Evolutionary conservation across 2,329 filamentous ascomycete species (phyloP).

Genomic region (Cladosporium sp.): DNA sequence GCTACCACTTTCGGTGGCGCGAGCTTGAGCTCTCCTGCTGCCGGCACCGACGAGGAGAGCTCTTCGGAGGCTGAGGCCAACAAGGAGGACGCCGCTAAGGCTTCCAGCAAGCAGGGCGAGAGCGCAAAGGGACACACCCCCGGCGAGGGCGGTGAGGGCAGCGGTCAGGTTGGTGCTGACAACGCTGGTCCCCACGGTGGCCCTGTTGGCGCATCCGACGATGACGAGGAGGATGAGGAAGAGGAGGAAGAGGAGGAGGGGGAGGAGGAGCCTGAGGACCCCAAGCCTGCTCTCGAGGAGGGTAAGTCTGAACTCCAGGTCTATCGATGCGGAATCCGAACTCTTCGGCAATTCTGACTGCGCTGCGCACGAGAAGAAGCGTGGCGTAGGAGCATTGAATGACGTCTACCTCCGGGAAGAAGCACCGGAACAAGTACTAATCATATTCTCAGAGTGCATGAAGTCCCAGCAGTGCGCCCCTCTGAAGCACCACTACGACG

Average conservation of each 20-base stretch:
- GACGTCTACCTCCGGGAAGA: background rate
- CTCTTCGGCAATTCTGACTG: background rate
- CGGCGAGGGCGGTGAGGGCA: conserved; percentile 31
- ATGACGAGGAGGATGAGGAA: conserved; percentile 54
- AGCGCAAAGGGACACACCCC: conserved; percentile 30
- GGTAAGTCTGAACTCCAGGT: conserved; percentile 61
- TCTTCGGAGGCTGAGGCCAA: conserved; percentile 44
- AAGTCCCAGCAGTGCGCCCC: conserved; percentile 81
- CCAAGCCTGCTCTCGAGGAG: conserved; percentile 83
- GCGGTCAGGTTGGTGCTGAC: conserved; percentile 29
- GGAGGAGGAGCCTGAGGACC: conserved; percentile 77
- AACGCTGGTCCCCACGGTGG: conserved; percentile 31
- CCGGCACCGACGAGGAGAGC: conserved; percentile 47
- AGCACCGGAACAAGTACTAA: background rate
- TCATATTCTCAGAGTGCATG: conserved; percentile 70
- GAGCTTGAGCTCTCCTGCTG: conserved; percentile 40
- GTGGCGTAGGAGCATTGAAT: background rate
- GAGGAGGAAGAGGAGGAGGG: conserved; percentile 75
- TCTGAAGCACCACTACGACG: conserved; percentile 96
- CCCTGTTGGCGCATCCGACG: conserved; percentile 42
- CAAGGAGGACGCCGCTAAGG: conserved; percentile 42
- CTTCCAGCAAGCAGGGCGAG: conserved; percentile 21
- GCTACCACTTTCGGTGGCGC: conserved; percentile 40
- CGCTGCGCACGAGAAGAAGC: background rate
- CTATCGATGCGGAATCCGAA: background rate